These are phyloP conservation scores for Hysterium pulicare DNA, from an alignment of 2,329 filamentous ascomycete genomes.

Conservation along the genomic window DNA sequence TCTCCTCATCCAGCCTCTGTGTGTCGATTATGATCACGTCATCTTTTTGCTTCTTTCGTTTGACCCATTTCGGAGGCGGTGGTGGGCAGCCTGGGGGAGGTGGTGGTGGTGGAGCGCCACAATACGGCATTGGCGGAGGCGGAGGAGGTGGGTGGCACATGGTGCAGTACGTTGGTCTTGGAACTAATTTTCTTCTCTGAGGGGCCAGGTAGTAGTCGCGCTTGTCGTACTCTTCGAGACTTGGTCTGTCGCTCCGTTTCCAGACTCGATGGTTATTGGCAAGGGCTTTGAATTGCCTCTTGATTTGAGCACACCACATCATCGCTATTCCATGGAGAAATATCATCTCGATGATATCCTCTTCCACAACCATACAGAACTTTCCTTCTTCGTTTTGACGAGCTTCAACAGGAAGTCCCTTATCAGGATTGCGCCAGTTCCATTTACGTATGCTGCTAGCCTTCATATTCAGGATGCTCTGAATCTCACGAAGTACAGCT, in stretches of 20 bases:
- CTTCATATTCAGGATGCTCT: conserved; percentile 21
- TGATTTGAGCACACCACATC: conserved; percentile 21
- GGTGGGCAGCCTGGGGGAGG: conserved; percentile 2
- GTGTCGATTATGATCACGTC: neutral
- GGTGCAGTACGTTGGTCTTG: conserved; percentile 6
- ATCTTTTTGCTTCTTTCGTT: neutral
- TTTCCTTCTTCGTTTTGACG: conserved; percentile 20
- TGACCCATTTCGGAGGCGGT: conserved; percentile 2
- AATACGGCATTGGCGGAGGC: too few species aligned
- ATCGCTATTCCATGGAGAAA: conserved; percentile 23
- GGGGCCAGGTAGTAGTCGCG: conserved; percentile 20
- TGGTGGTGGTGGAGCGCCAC: neutral
- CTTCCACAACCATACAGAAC: conserved; percentile 21
- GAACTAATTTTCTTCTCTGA: conserved; percentile 1
- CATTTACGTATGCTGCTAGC: conserved; percentile 18
- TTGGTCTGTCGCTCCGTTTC: conserved; percentile 1
- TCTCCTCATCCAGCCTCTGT: conserved; percentile 11
- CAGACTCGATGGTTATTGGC: conserved; percentile 5
- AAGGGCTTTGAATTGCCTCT: conserved; percentile 9
- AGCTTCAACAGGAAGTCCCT: conserved; percentile 21
- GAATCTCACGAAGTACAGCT: conserved; percentile 20
- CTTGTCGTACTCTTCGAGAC: conserved; percentile 9
- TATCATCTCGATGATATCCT: conserved; percentile 26
- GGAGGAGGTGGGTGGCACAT: conserved; percentile 15
- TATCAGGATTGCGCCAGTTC: conserved; percentile 19